Conservation (phyloP, 306 rosid species). For the cucumber (Cucumis sativus) region Cucumber_9930_V3 NC_026655.2:2283501-2284000, state of each 20-base stretch:
- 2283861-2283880: slow-evolving; percentile 51
- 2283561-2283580: slow-evolving; percentile 85
- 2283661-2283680: slow-evolving; percentile 83
- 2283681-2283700: slow-evolving; percentile 80
- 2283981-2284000: not conserved
- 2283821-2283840: slow-evolving; percentile 53
- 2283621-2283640: slow-evolving; percentile 70
- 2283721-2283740: slow-evolving; percentile 80
- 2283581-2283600: slow-evolving; percentile 94
- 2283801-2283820: slow-evolving; percentile 72
- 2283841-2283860: slow-evolving; percentile 61
- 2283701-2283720: slow-evolving; percentile 87
- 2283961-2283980: not conserved
- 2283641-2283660: slow-evolving; percentile 78
- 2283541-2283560: slow-evolving; percentile 71
- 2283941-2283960: not conserved
- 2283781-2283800: slow-evolving; percentile 67
- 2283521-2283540: slow-evolving; percentile 68
- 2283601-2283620: slow-evolving; percentile 93
- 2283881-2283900: slow-evolving; percentile 88
- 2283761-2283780: slow-evolving; percentile 93
- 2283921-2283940: slow-evolving; percentile 90
- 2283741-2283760: slow-evolving; percentile 79
- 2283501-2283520: slow-evolving; percentile 65
- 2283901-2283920: slow-evolving; percentile 78